Evolutionary conservation across 495 filamentous ascomycete genomes (phyloP).

Genomic region (Neurospora sp.): DNA sequence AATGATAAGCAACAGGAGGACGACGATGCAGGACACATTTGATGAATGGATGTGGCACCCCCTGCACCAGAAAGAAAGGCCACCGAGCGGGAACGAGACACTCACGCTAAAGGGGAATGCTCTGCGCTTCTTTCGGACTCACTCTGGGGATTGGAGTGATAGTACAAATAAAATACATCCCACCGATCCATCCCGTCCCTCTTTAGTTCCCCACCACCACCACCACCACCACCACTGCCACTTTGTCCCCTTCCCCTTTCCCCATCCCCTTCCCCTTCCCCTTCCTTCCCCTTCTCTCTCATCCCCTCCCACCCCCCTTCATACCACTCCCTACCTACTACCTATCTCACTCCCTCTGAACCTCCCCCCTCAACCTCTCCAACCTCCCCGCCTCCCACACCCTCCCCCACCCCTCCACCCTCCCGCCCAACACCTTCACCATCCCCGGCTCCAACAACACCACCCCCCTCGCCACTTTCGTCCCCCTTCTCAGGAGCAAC

Average conservation of each 20-base stretch:
- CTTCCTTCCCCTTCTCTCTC: neutral
- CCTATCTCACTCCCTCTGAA: slow-evolving; percentile 22
- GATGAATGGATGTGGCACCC: too few relatives aligned
- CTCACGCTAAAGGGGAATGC: too few relatives aligned
- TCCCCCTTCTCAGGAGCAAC: slow-evolving; percentile 53
- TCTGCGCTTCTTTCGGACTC: neutral
- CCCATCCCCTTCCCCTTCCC: neutral
- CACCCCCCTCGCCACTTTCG: slow-evolving; percentile 62
- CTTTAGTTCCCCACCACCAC: too few relatives aligned
- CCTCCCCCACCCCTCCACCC: slow-evolving; percentile 71
- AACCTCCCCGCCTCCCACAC: slow-evolving; percentile 68
- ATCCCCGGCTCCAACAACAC: slow-evolving; percentile 59
- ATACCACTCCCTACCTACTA: neutral
- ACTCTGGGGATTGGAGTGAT: too few relatives aligned
- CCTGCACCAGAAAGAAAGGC: too few relatives aligned
- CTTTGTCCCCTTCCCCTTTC: neutral
- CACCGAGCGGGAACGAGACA: too few relatives aligned
- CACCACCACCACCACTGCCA: too few relatives aligned
- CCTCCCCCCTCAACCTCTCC: slow-evolving; percentile 50
- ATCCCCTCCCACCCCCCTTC: neutral
- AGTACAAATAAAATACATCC: too few relatives aligned
- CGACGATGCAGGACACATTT: too few relatives aligned
- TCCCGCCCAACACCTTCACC: slow-evolving; percentile 67
- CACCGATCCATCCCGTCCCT: too few relatives aligned
- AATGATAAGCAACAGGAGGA: too few relatives aligned